phyloP scores from a whole-genome alignment of 345 rosid genomes.

The Reutealis trisperma region DNA sequence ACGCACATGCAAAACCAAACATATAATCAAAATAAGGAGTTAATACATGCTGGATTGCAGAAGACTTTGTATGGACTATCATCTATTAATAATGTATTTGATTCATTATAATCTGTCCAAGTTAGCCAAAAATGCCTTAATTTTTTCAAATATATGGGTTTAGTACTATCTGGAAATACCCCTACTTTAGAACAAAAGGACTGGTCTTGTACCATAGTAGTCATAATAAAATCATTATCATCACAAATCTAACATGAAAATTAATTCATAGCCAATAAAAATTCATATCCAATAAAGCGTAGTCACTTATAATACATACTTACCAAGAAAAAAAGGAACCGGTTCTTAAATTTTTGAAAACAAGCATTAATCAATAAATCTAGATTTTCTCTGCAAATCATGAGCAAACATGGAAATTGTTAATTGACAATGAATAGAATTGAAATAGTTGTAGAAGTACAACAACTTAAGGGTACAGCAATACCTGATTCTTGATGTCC shows the following conservation, averaged over 20 bases:
- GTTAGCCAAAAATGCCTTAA: not conserved
- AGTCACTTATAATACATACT: no score
- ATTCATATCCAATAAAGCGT: no score
- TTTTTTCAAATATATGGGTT: not conserved
- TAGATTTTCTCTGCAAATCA: not conserved
- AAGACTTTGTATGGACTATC: not conserved
- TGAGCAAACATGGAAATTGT: no score
- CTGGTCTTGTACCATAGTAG: not conserved
- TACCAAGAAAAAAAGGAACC: not conserved
- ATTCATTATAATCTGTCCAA: no score
- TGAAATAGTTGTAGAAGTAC: no score
- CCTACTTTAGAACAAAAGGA: not conserved
- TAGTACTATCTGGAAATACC: not conserved
- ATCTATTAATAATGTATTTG: no score
- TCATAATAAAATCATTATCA: not conserved
- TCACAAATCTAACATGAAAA: no score
- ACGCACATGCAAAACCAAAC: not conserved
- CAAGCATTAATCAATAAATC: not conserved
- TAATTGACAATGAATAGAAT: no score
- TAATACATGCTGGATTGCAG: not conserved
- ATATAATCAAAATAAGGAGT: not conserved
- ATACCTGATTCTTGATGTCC: conserved; percentile 32
- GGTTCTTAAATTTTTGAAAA: not conserved
- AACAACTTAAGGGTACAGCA: not conserved
- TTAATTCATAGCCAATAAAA: no score